These are phyloP conservation scores for Lachnellula arida DNA, from an alignment of 2,329 filamentous ascomycete species.

Conservation along the genomic window DNA sequence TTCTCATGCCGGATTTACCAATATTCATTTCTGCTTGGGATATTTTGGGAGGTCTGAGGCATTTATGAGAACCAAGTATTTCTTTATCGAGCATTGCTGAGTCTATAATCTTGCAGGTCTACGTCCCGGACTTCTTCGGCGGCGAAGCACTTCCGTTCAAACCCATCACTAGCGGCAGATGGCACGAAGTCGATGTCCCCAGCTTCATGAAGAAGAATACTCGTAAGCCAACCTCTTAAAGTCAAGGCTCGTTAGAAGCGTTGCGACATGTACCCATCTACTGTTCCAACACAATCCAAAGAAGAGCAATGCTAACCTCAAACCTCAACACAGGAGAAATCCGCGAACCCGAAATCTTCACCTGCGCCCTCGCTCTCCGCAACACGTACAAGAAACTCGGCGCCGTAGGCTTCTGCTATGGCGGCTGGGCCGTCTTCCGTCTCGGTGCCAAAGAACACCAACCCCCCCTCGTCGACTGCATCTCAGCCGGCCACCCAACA, in stretches of 20 bases:
- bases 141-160: constrained; percentile 13
- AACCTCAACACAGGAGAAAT: constrained; percentile 12
- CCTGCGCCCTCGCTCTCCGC: constrained; percentile 8
- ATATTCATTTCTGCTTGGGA: too few relatives aligned
- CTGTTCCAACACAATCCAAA: too few relatives aligned
- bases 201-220: too few relatives aligned
- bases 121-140: constrained; percentile 32
- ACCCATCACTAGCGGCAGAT: constrained; percentile 14
- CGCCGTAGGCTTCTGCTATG: constrained; percentile 20
- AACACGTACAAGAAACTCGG: constrained; percentile 12
- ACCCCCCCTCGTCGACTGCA: constrained; percentile 36
- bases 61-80: too few relatives aligned
- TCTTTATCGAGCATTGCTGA: too few relatives aligned
- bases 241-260: too few relatives aligned
- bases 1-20: too few relatives aligned
- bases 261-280: too few relatives aligned
- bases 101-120: constrained; percentile 29
- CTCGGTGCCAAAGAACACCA: constrained; percentile 14
- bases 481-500: constrained; percentile 24
- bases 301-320: too few relatives aligned
- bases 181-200: constrained; percentile 29
- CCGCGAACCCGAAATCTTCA: constrained; percentile 18
- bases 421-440: constrained; percentile 19
- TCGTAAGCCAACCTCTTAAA: too few relatives aligned
- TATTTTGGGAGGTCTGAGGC: too few relatives aligned